Evolutionary conservation across 2,329 filamentous ascomycete species (phyloP), one percentile per base, ranked within the genome.

Genomic region (Clarireedia paspali): DNA sequence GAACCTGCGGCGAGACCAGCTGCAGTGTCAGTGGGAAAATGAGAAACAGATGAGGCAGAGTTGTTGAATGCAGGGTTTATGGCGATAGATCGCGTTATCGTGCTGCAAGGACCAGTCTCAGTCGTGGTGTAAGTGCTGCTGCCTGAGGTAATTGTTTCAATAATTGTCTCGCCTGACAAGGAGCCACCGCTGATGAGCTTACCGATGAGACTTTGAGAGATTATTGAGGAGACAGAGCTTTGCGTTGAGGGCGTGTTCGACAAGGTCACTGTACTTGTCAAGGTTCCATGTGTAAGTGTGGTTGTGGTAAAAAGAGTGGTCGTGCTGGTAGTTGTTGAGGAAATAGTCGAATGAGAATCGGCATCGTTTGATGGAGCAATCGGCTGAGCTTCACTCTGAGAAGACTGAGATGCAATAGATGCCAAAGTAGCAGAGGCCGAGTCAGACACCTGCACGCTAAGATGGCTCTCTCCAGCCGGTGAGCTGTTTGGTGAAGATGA

Each of bases 121-220:
- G 52, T 54, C n/a, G 45, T 54, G 12, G 45, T 49, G 44, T 45
- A 54, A 4, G 34, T 54, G 20, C 52, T 48, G 27, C 45, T 34
- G 20, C 52, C 45, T 20, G 52, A 49, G 24, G 52, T 54, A 17
- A 54, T 39, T 3, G 24, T 54, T n/a, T 49, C 52, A 10, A 17
- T 54, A 2, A 24, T 42, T 5, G n/a, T 14, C 14, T 15, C 30
- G 30, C 20, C n/a, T 15, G 17, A 15, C 15, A 6, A 6, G 2
- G 24, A n/a, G 15, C 15, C 30, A 47, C 27, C 40, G 1, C 12
- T 6, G 10, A 45, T 30, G 40, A 49, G 14, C 27, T 54, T 54
- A 17, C 45, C 52, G n/a, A 54, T 40, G 15, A 54, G 6, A 12
- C 45, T 40, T 42, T 54, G 52, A 40, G 52, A 42, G 30, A 45